phyloP scores from a whole-genome alignment of 352 stramenopile genomes.

The Pythium graminicola region DNA sequence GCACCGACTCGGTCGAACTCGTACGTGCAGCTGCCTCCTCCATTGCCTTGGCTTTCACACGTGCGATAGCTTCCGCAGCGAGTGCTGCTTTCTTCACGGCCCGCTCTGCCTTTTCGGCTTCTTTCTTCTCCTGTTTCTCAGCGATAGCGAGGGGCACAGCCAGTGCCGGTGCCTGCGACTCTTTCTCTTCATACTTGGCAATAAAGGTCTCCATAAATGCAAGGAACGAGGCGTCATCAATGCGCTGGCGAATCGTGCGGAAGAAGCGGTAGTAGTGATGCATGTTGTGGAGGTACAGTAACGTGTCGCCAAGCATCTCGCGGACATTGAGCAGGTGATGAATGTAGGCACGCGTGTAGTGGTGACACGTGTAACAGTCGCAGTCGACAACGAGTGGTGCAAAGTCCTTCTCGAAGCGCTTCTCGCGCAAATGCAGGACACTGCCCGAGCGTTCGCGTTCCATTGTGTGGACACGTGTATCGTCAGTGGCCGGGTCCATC shows the following conservation, averaged over 20 bases:
- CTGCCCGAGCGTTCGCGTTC: conserved; percentile 33
- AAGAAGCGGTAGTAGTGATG: conserved; percentile 76
- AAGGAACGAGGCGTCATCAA: conserved; percentile 36
- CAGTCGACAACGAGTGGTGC: conserved; percentile 52
- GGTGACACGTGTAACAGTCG: conserved; percentile 64
- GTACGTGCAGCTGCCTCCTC: not conserved
- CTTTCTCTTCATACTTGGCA: conserved; percentile 38
- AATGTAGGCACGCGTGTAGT: conserved; percentile 85
- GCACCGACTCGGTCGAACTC: not conserved
- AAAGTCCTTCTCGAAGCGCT: conserved; percentile 56
- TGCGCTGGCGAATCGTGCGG: conserved; percentile 41
- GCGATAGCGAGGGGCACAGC: conserved; percentile 43
- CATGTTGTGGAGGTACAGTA: conserved; percentile 87
- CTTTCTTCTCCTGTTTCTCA: conserved; percentile 49
- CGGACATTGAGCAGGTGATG: conserved; percentile 91
- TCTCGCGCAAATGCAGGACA: conserved; percentile 63
- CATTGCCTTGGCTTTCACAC: conserved; percentile 18
- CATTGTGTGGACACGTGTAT: conserved; percentile 23
- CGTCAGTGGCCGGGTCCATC: conserved; percentile 33
- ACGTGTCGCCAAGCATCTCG: conserved; percentile 88
- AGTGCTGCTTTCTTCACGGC: conserved; percentile 20
- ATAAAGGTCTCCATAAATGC: conserved; percentile 38
- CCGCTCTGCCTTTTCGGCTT: conserved; percentile 34
- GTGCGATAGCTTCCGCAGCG: conserved; percentile 12
- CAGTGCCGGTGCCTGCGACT: conserved; percentile 37